phyloP scores from a whole-genome alignment of 1,284 basidiomycete genomes.

The Apiotrichum brassicae region DNA sequence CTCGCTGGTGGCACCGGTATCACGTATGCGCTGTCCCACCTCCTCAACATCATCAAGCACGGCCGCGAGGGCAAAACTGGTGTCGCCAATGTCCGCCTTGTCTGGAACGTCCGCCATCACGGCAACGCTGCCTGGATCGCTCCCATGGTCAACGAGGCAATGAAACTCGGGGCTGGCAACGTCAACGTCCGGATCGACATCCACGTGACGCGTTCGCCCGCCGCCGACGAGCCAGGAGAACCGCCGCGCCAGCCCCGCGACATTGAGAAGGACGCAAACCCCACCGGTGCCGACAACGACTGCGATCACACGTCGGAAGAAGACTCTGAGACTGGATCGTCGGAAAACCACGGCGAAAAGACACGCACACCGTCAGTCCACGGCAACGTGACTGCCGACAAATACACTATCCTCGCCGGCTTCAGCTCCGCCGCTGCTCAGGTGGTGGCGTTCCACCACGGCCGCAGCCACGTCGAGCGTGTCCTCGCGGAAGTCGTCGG shows the following conservation, averaged over 20 bases:
- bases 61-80: constrained; percentile 24
- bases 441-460: constrained; percentile 6
- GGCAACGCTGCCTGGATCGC: constrained; percentile 11
- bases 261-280: background rate
- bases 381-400: background rate
- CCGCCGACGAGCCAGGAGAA: constrained; percentile 6
- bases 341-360: background rate
- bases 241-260: background rate
- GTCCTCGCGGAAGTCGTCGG: background rate
- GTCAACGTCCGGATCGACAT: constrained; percentile 15
- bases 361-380: background rate
- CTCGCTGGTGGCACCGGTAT: constrained; percentile 42
- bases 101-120: constrained; percentile 30
- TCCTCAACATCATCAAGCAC: constrained; percentile 27
- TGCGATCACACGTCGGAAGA: too few species aligned
- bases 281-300: too few species aligned
- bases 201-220: constrained; percentile 17
- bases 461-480: constrained; percentile 2
- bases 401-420: constrained; percentile 5
- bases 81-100: constrained; percentile 26
- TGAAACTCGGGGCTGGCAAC: constrained; percentile 4
- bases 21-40: constrained; percentile 29
- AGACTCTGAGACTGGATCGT: too few species aligned
- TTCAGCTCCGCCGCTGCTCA: background rate
- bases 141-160: constrained; percentile 13